Percentiles rank a stretch among this genome's conserved stretches.
Conservation (phyloP, 2,329 filamentous ascomycete species). For the Metarhizium humberi region DNA sequence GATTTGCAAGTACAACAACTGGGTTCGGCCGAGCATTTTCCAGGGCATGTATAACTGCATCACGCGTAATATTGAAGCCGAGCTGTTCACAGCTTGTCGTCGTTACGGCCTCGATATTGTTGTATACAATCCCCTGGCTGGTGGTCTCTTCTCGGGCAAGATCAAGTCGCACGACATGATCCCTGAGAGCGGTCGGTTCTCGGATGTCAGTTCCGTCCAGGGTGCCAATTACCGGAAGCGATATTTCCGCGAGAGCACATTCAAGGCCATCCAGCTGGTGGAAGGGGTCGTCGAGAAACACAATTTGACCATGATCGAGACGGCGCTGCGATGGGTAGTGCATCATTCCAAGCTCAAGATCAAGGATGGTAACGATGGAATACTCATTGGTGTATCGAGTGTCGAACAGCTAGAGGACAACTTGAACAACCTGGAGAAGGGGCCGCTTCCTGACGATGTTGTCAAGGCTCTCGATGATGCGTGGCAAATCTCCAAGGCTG, state of each 20-base stretch:
- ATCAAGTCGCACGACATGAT: constrained; percentile 56
- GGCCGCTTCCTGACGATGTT: constrained; percentile 68
- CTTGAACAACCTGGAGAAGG: constrained; percentile 51
- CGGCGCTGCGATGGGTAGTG: constrained; percentile 61
- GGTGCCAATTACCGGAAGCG: constrained; percentile 54
- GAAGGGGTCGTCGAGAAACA: constrained; percentile 60
- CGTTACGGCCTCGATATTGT: constrained; percentile 73
- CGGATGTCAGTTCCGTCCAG: constrained; percentile 38
- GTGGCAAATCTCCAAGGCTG: constrained; percentile 60
- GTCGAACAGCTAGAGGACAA: constrained; percentile 49
- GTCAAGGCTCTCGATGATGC: constrained; percentile 67
- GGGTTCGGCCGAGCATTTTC: constrained; percentile 77
- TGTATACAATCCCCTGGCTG: constrained; percentile 74
- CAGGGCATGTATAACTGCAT: constrained; percentile 85
- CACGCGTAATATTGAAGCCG: constrained; percentile 64
- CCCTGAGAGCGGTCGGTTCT: constrained; percentile 62
- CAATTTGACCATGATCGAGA: constrained; percentile 60
- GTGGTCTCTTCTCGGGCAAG: constrained; percentile 73
- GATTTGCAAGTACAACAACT: constrained; percentile 68
- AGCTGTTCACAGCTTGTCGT: constrained; percentile 63
- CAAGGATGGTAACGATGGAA: constrained; percentile 45
- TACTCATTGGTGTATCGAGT: constrained; percentile 51
- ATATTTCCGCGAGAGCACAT: constrained; percentile 61
- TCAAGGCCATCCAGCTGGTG: constrained; percentile 56
- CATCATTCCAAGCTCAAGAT: constrained; percentile 57